Evolutionary conservation across 495 filamentous ascomycete genomes (phyloP), one percentile per base, ranked within the genome.

Genomic region (Usnea hakonensis): DNA sequence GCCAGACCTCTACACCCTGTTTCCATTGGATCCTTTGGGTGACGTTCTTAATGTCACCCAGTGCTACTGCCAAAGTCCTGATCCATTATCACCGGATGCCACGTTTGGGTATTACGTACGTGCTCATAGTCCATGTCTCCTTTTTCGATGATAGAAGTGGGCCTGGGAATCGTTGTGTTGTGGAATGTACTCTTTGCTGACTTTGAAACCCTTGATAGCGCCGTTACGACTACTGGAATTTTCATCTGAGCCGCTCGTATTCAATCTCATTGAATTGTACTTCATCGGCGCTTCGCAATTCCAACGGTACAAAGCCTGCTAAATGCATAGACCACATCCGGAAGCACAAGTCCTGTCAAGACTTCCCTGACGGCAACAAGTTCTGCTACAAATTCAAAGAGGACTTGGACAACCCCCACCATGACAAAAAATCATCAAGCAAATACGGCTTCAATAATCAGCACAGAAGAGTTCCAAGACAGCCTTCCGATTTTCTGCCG

Each of bases 31-130:
- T 28, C 55, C 55, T 0, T 16, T 13, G 21, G n/a, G 38, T 10
- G 55, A 57, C 21, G 55, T 57, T 7, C 23, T 57, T 21, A 57
- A 40, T 10, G 38, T 40, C 55, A 57, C 55, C 21, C 21, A 41
- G 16, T 57, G 55, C 55, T 57, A 41, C 38, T 57, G 55, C 23
- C 21, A 26, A 11, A 37, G 38, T 40, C 2, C 21, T 16, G 21
- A 23, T 40, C 35, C 23, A 0, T 26, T 41, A 13, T 50, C 46
- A 21, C 36, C 35, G 4, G 11, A 23, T 30, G 21, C 21, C n/a
- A 40, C 19, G 2, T 57, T 38, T 30, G 55, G 55, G 35, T 57
- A 57, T 36, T 57, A 57, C 55, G 46, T 50, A 50, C 46, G 46
- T 50, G 13, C 30, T 17, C 4, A 16, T 2, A 30, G 46, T 50